A percentile compares a stretch with the other conserved stretches of the same genome.
phyloP scores from a whole-genome alignment of 23 red algal genomes.

The Chondrus crispus region DNA sequence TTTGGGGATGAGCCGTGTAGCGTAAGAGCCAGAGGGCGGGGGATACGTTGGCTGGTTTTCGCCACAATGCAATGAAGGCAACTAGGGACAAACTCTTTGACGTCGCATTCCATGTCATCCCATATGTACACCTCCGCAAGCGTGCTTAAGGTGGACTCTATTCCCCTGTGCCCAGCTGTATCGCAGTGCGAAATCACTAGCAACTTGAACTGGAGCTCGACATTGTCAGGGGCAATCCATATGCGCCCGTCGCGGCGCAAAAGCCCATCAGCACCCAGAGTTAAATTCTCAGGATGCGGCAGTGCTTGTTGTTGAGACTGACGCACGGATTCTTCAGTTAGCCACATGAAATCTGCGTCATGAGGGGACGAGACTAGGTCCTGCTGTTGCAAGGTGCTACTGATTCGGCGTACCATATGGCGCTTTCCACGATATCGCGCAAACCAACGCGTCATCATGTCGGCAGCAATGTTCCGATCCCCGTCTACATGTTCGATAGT shows the following conservation, averaged over 20 bases:
- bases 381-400: background rate
- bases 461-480: background rate
- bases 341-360: background rate
- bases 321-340: background rate
- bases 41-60: background rate
- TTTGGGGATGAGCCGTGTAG: slow-evolving; percentile 1
- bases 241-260: background rate
- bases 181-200: background rate
- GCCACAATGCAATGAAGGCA: slow-evolving; percentile 19
- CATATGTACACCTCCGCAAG: background rate
- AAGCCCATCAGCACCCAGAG: background rate
- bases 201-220: background rate
- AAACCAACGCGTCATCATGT: slow-evolving; percentile 33
- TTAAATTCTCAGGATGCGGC: background rate
- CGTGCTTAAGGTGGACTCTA: background rate
- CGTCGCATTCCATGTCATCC: background rate
- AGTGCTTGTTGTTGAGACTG: background rate
- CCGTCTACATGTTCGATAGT: background rate
- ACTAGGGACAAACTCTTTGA: background rate
- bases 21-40: background rate
- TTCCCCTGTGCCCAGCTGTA: slow-evolving; percentile 1
- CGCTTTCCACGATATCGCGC: background rate
- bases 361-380: background rate
- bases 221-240: background rate
- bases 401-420: background rate